A percentile compares a stretch with the other conserved stretches of the same genome.
Conservation (phyloP, 441 rosid species). For the Isatis lusitanica region DNA sequence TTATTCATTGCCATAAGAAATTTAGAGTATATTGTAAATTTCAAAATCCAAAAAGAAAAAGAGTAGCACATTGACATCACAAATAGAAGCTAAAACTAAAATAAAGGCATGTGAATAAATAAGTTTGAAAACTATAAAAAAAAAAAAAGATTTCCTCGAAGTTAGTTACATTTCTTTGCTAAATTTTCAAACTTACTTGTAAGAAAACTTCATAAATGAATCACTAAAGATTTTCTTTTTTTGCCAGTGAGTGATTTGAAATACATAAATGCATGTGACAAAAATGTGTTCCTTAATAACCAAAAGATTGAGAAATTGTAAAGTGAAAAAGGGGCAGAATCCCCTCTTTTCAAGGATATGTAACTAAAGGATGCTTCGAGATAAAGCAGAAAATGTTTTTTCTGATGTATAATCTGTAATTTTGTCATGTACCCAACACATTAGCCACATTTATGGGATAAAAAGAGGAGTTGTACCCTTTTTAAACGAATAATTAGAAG, state of each 20-base stretch:
- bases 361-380: conserved; percentile 19
- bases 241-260: neutral
- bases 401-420: neutral
- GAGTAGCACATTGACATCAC: too few species aligned
- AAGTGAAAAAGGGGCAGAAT: conserved; percentile 35
- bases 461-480: conserved; percentile 10
- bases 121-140: neutral
- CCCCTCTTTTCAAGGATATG: conserved; percentile 22
- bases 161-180: neutral
- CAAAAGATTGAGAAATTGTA: conserved; percentile 14
- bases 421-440: conserved; percentile 15
- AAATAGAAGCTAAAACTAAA: neutral
- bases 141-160: too few species aligned
- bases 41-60: too few species aligned
- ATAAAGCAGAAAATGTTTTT: conserved; percentile 10
- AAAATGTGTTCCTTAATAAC: conserved; percentile 28
- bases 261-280: conserved; percentile 24
- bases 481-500: conserved; percentile 3
- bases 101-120: neutral
- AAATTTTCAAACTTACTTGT: neutral
- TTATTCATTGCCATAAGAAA: neutral
- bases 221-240: neutral
- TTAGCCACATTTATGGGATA: conserved; percentile 23
- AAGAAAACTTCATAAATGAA: neutral
- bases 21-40: neutral